A percentile compares a stretch with the other conserved stretches of the same genome.
phyloP scores from a whole-genome alignment of 1,139 yeast species.

The Eremothecium coryli region DNA sequence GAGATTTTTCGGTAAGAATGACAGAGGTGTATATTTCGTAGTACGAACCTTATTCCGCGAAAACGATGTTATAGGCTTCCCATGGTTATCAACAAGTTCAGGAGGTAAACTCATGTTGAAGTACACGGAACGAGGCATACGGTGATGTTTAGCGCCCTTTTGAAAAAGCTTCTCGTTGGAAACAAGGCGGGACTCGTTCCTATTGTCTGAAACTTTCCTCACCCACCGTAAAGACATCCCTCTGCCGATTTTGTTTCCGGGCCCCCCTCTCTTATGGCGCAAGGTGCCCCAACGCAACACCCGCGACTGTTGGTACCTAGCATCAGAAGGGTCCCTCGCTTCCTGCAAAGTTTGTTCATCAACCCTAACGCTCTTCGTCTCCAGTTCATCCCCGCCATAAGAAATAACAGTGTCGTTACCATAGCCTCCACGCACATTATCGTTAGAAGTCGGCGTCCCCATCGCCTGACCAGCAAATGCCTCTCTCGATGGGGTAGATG shows the following conservation, averaged over 20 bases:
- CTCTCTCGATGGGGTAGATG: no score
- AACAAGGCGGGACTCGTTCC: no score
- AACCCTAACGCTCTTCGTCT: not conserved
- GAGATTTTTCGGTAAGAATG: slow-evolving; percentile 81
- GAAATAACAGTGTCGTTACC: no score
- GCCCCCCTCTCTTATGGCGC: slow-evolving; percentile 59
- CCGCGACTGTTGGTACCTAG: slow-evolving; percentile 38
- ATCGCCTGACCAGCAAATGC: not conserved
- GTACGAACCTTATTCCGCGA: slow-evolving; percentile 91
- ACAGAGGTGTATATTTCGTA: slow-evolving; percentile 84
- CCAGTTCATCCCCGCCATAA: no score
- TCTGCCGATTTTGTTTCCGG: slow-evolving; percentile 42
- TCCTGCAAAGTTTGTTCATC: not conserved
- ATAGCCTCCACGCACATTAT: not conserved
- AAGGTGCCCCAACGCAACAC: slow-evolving; percentile 90
- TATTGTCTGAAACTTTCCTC: no score
- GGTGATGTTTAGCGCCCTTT: no score
- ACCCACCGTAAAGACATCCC: slow-evolving; percentile 36
- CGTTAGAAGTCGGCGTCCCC: slow-evolving; percentile 1
- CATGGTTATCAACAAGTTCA: slow-evolving; percentile 51
- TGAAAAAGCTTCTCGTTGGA: no score
- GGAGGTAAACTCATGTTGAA: slow-evolving; percentile 64
- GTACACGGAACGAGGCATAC: slow-evolving; percentile 51
- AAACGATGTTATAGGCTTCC: slow-evolving; percentile 48
- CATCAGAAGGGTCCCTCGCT: not conserved